Base-by-base conservation (phyloP, 345 rosid species). In the Hypericum perforatum region DNA sequence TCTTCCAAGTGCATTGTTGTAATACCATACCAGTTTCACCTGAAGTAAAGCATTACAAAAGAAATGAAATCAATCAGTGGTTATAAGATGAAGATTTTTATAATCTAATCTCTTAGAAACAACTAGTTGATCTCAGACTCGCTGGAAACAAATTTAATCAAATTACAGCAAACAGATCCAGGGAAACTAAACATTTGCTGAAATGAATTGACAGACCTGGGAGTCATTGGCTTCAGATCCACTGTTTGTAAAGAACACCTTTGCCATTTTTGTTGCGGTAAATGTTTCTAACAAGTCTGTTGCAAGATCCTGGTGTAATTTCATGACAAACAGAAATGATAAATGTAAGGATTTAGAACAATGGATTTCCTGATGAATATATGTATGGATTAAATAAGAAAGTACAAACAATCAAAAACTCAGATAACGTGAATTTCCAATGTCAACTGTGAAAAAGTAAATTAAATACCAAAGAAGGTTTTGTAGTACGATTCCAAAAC, bases 151-250 rank as follows among this genome's bases (percentile, higher is more conserved):
- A 38, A 13, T 0, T 37, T 37, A 5, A 11, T 45, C 8, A 9
- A 37, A n/a, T n/a, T n/a, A n/a, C n/a, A n/a, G n/a, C n/a, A n/a
- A n/a, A 22, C 32, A 22, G 32, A 22, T 22, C 32, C 32, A 1
- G 11, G 5, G 7, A 5, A 42, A 55, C 14, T 9, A 14, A 14
- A 37, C 37, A 22, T 7, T 4, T 15, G 59, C 39, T 45, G 55
- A 48, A 53, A 37, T 43, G 16, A 11, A 41, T 36, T 49, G 10
- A 45, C 37, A 61, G 49, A 92, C 95, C 95, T 89, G 99, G 6
- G 97, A 82, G 63, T 92, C 99, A 39, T 85, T 92, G 69, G 99
- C 99, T 55, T 92, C 97, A 53, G 99, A 92, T 70, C 99, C 97
- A 70, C 97, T 77, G 53, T 84, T 92, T 32, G 94, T 82, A 73